Evolutionary conservation across 2,329 filamentous ascomycete genomes (phyloP).

Genomic region (Metarhizium humberi): DNA sequence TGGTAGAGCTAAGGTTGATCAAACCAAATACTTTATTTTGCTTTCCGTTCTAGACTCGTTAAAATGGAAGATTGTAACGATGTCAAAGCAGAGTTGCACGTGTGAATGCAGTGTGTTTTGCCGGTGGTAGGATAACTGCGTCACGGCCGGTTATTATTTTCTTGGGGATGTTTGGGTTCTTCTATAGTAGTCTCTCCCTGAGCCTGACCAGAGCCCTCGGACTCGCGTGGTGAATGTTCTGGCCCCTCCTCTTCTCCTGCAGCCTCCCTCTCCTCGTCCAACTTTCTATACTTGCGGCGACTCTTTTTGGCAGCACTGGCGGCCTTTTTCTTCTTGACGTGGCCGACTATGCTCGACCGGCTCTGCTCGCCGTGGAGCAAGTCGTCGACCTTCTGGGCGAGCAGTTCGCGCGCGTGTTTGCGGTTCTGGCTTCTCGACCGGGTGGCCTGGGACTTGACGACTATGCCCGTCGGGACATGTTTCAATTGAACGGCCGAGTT

Average conservation of each 20-base stretch:
- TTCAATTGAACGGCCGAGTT: constrained; percentile 88
- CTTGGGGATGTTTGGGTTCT: not conserved
- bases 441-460: constrained; percentile 90
- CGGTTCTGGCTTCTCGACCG: constrained; percentile 81
- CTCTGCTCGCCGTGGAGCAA: constrained; percentile 61
- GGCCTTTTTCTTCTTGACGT: constrained; percentile 56
- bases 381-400: constrained; percentile 68
- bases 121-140: not conserved
- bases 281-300: constrained; percentile 63
- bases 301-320: constrained; percentile 76
- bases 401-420: constrained; percentile 68
- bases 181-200: not conserved
- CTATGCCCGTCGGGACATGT: constrained; percentile 81
- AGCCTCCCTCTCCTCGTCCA: constrained; percentile 40
- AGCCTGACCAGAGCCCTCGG: not conserved
- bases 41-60: constrained; percentile 26
- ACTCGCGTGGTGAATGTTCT: not conserved
- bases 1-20: constrained; percentile 46
- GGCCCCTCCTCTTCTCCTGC: not conserved
- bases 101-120: constrained; percentile 8
- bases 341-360: constrained; percentile 54
- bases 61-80: constrained; percentile 18
- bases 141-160: not conserved
- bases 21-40: constrained; percentile 43
- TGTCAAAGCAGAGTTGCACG: constrained; percentile 1